These are phyloP conservation scores for Aureobasidium zeae DNA, from an alignment of 2,329 filamentous ascomycete species.

Conservation along the genomic window DNA sequence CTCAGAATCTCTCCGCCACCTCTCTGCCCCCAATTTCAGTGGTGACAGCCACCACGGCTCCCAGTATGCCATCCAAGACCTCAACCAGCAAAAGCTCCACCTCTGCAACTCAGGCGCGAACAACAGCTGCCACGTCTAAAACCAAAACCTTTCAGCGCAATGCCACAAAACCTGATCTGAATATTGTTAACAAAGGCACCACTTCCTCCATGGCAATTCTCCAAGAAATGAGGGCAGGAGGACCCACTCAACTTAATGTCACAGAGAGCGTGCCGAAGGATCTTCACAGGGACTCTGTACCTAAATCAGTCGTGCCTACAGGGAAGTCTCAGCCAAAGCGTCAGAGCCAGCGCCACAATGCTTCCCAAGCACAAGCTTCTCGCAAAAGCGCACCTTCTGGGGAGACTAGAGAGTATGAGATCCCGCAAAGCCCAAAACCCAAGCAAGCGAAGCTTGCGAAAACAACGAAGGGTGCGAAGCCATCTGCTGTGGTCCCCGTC, in stretches of 20 bases:
- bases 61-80: background rate
- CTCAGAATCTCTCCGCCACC: background rate
- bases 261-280: background rate
- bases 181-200: slow-evolving; percentile 1
- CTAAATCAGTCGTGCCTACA: background rate
- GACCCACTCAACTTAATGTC: background rate
- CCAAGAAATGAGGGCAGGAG: background rate
- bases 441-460: background rate
- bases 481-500: background rate
- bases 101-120: background rate
- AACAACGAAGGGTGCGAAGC: background rate
- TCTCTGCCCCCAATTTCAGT: background rate
- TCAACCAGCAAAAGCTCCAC: background rate
- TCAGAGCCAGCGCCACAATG: background rate
- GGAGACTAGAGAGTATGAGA: background rate
- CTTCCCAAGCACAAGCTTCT: background rate
- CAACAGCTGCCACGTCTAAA: background rate
- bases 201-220: background rate
- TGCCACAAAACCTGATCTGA: background rate
- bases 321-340: background rate
- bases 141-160: background rate
- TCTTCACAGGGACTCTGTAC: background rate
- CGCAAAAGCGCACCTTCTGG: background rate
- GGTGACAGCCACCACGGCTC: background rate
- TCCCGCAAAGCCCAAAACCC: background rate